Percentiles rank a stretch among this genome's conserved stretches.
Conservation (phyloP, 1,139 yeast genomes). For the Maudiozyma humilis region DNA sequence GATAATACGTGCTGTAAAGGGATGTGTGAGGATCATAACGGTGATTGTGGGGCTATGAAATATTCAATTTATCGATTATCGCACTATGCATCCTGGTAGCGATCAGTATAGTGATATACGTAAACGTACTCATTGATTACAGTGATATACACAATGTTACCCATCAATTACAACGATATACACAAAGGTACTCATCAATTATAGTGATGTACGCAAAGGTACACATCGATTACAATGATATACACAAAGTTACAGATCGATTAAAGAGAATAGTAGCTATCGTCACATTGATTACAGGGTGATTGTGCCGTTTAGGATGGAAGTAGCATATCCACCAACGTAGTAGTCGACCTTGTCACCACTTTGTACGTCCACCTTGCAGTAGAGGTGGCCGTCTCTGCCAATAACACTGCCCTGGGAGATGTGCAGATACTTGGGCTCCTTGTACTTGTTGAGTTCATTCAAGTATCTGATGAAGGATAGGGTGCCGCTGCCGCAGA, state of each 20-base stretch:
- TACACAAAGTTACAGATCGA: too few species aligned
- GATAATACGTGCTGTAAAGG: too few species aligned
- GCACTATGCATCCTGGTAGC: too few species aligned
- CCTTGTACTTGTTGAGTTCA: slow-evolving; percentile 16
- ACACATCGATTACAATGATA: too few species aligned
- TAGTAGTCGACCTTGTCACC: slow-evolving; percentile 15
- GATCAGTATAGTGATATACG: too few species aligned
- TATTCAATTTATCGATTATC: too few species aligned
- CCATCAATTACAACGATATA: too few species aligned
- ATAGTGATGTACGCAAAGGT: too few species aligned
- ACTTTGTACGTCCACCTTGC: slow-evolving; percentile 17
- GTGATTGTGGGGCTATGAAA: neutral
- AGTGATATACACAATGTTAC: too few species aligned
- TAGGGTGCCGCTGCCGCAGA: slow-evolving; percentile 44
- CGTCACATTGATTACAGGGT: slow-evolving; percentile 5
- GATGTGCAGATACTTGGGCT: slow-evolving; percentile 21
- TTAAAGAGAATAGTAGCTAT: too few species aligned
- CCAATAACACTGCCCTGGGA: slow-evolving; percentile 35
- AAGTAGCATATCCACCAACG: slow-evolving; percentile 33
- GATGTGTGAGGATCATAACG: neutral
- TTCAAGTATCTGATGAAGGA: slow-evolving; percentile 32
- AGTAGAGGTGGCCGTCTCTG: slow-evolving; percentile 33
- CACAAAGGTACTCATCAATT: too few species aligned
- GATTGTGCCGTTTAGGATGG: slow-evolving; percentile 32
- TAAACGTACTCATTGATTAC: too few species aligned